Evolutionary conservation across 306 rosid species (phyloP).

Genomic region (Vigna hirtella): DNA sequence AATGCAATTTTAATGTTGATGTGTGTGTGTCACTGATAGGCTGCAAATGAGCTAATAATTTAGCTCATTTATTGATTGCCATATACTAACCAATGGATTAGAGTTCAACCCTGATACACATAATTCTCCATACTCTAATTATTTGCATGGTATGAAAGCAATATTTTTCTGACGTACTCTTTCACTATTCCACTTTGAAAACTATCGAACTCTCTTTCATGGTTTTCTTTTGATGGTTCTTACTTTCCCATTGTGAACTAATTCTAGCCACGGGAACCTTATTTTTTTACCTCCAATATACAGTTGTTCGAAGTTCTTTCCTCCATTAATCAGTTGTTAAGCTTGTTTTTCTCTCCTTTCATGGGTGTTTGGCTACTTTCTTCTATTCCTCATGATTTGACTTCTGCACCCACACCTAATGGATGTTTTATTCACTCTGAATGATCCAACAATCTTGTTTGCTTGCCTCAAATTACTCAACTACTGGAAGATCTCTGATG

Average conservation of each 20-base stretch:
- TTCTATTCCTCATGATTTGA: not conserved
- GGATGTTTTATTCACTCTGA: not conserved
- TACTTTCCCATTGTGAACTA: constrained; percentile 11
- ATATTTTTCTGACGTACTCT: not conserved
- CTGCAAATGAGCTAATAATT: constrained; percentile 17
- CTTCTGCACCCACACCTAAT: not conserved
- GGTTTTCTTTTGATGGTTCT: constrained; percentile 16
- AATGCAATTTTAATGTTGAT: not conserved
- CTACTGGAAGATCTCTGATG: constrained; percentile 18
- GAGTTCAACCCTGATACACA: constrained; percentile 26
- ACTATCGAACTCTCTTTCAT: not conserved
- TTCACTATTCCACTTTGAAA: not conserved
- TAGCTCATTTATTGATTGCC: constrained; percentile 32
- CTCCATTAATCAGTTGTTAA: not conserved
- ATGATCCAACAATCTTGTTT: constrained; percentile 2
- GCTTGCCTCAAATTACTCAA: not conserved
- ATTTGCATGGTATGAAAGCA: not conserved
- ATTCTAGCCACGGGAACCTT: not conserved
- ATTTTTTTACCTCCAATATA: not conserved
- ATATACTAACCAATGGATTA: constrained; percentile 20
- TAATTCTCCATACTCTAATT: not conserved
- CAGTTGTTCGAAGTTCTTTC: constrained; percentile 26
- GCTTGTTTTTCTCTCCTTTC: constrained; percentile 1
- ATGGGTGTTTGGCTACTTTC: not conserved
- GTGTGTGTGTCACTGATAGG: constrained; percentile 18